phyloP scores from a whole-genome alignment of 441 rosid genomes.

The Pelargonium australe region DNA sequence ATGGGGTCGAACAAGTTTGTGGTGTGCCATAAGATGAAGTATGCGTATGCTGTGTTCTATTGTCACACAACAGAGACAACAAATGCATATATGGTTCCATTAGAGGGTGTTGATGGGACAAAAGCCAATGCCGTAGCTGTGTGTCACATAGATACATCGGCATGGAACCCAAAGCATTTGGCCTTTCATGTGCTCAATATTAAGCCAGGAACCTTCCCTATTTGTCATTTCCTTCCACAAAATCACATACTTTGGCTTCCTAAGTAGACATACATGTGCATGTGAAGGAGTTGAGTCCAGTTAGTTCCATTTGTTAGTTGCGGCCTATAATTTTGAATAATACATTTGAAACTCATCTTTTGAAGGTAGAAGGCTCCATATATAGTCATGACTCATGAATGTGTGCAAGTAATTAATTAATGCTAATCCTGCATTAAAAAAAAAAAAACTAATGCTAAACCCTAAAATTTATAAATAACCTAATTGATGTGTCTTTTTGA shows the following conservation, averaged over 20 bases:
- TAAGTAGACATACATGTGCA: conserved; percentile 32
- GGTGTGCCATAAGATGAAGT: conserved; percentile 79
- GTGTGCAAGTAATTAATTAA: too few relatives aligned
- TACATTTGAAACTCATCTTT: too few relatives aligned
- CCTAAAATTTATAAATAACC: too few relatives aligned
- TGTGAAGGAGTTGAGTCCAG: conserved; percentile 2
- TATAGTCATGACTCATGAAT: too few relatives aligned
- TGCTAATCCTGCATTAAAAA: too few relatives aligned
- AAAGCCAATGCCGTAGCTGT: conserved; percentile 61
- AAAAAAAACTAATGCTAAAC: too few relatives aligned
- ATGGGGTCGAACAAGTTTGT: conserved; percentile 37
- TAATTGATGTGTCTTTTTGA: too few relatives aligned
- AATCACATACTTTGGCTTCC: conserved; percentile 65
- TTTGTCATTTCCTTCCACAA: conserved; percentile 86
- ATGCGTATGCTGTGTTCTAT: conserved; percentile 60
- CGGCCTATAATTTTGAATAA: too few relatives aligned
- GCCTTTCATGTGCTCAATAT: conserved; percentile 80
- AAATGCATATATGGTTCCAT: conserved; percentile 42
- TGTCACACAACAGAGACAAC: conserved; percentile 63
- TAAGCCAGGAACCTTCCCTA: conserved; percentile 68
- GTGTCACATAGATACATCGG: conserved; percentile 79
- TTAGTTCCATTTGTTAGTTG: conserved; percentile 5
- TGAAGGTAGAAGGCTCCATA: too few relatives aligned
- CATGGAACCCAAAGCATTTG: conserved; percentile 86
- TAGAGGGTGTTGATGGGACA: conserved; percentile 52